phyloP scores from a whole-genome alignment of 2,329 filamentous ascomycete species.

The Fusarium nanum region DNA sequence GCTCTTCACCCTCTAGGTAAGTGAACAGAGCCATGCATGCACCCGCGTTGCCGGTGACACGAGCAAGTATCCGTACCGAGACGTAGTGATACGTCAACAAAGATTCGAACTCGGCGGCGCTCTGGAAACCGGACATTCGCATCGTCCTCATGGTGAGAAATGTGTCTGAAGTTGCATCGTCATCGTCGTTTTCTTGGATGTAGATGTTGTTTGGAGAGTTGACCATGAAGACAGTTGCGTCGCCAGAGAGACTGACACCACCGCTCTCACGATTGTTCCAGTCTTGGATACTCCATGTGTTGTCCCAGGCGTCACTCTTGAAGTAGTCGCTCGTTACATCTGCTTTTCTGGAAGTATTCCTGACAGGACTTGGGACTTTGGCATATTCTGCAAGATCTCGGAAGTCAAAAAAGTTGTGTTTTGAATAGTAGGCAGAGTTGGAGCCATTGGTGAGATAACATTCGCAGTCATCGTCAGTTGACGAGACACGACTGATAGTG shows the following conservation, averaged over 20 bases:
- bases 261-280: slow-evolving; percentile 57
- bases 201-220: slow-evolving; percentile 60
- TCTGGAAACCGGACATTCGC: slow-evolving; percentile 58
- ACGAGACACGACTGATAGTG: background rate
- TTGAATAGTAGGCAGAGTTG: slow-evolving; percentile 56
- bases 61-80: slow-evolving; percentile 62
- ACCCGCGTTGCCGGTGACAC: slow-evolving; percentile 60
- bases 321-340: slow-evolving; percentile 56
- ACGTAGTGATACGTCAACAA: slow-evolving; percentile 46
- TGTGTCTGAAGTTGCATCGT: slow-evolving; percentile 50
- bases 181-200: slow-evolving; percentile 57
- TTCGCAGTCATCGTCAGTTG: slow-evolving; percentile 52
- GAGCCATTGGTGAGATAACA: slow-evolving; percentile 63
- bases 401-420: slow-evolving; percentile 64
- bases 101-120: slow-evolving; percentile 61
- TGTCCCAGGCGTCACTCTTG: slow-evolving; percentile 50
- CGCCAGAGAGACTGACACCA: slow-evolving; percentile 42
- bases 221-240: slow-evolving; percentile 52
- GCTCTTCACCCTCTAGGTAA: slow-evolving; percentile 55
- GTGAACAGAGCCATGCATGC: slow-evolving; percentile 67
- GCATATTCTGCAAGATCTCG: slow-evolving; percentile 56
- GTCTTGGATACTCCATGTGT: slow-evolving; percentile 53
- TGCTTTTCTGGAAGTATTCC: slow-evolving; percentile 45
- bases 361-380: slow-evolving; percentile 50
- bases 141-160: slow-evolving; percentile 62